Evolutionary conservation across 1,139 yeast genomes (phyloP).

Genomic region (Maudiozyma humilis): DNA sequence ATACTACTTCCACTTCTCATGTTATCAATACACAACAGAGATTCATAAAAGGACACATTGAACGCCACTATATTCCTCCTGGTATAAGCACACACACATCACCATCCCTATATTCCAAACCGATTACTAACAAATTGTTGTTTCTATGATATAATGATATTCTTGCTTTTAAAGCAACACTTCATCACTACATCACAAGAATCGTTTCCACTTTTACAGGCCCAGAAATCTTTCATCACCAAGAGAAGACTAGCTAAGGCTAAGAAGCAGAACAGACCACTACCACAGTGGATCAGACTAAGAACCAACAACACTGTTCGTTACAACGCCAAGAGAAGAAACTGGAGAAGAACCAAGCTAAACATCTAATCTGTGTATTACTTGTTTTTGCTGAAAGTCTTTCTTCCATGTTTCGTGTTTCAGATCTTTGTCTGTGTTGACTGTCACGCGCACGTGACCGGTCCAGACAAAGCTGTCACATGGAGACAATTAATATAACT

Average conservation of each 20-base stretch:
- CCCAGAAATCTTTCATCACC: constrained; percentile 94
- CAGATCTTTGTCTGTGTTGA: background rate
- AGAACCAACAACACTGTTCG: constrained; percentile 96
- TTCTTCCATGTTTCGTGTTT: background rate
- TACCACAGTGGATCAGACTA: constrained; percentile 99
- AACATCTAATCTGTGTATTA: constrained; percentile 57
- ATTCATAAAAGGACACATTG: too few relatives aligned
- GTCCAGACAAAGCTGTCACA: background rate
- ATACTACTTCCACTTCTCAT: too few relatives aligned
- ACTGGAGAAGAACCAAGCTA: constrained; percentile 99
- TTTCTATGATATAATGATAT: too few relatives aligned
- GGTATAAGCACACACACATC: too few relatives aligned
- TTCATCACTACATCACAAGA: background rate
- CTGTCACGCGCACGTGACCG: background rate
- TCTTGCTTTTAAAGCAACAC: background rate
- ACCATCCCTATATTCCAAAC: too few relatives aligned
- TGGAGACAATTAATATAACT: too few relatives aligned
- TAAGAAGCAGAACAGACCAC: constrained; percentile 98
- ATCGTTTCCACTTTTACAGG: too few relatives aligned
- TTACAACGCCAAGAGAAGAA: constrained; percentile 99
- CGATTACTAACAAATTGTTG: too few relatives aligned
- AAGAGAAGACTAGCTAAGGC: constrained; percentile 99
- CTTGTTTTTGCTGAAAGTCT: background rate
- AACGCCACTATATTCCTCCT: too few relatives aligned
- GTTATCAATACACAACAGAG: too few relatives aligned